Evolutionary conservation across 73 alveolate genomes (phyloP).

Genomic region (Paramecium octaurelia): DNA sequence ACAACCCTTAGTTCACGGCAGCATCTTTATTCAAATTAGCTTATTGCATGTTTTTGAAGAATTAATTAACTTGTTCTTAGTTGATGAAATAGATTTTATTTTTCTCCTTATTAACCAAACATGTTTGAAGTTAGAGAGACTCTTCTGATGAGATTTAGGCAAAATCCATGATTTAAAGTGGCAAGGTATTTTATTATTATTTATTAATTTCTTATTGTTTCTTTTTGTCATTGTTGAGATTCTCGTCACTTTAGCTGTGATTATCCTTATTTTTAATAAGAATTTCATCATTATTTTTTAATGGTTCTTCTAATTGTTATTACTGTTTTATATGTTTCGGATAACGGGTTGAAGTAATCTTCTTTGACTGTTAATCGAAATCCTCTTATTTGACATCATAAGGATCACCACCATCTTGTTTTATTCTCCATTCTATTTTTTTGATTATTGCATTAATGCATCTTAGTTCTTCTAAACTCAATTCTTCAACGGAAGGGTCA

Average conservation of each 20-base stretch:
- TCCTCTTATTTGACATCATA: neutral
- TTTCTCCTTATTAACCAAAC: slow-evolving; percentile 23
- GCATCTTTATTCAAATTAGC: neutral
- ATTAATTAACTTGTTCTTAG: neutral
- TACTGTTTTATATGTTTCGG: neutral
- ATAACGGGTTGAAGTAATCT: neutral
- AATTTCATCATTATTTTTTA: neutral
- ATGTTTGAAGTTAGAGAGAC: neutral
- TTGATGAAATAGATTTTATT: neutral
- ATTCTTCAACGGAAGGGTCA: slow-evolving; percentile 29
- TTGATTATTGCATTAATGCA: neutral
- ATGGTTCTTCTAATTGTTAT: neutral
- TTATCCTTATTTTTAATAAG: neutral
- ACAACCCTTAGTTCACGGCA: neutral
- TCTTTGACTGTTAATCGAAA: neutral
- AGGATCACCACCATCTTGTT: neutral
- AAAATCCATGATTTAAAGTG: neutral
- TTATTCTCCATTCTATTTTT: slow-evolving; percentile 42
- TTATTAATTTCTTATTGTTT: neutral
- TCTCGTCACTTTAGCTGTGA: neutral
- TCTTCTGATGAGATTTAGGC: neutral
- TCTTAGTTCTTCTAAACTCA: neutral
- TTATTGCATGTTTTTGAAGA: neutral
- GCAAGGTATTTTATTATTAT: neutral
- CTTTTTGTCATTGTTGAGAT: neutral